Percentiles rank a stretch among this genome's conserved stretches.
These are phyloP conservation scores for Daldinia grandis DNA, from an alignment of 495 filamentous ascomycete genomes.

Conservation along the genomic window DNA sequence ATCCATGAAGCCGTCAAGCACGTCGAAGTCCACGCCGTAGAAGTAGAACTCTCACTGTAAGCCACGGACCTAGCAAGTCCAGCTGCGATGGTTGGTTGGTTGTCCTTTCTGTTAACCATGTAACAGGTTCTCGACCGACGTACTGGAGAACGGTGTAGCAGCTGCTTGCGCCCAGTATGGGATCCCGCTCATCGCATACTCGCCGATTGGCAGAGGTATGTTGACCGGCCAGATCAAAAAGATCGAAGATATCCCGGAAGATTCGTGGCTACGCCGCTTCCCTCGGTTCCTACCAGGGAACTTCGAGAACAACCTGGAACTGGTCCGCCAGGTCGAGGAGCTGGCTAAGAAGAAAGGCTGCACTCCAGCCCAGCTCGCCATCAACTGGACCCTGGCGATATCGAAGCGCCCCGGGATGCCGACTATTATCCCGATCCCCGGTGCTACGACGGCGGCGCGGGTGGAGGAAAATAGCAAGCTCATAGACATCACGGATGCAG, in stretches of 20 bases:
- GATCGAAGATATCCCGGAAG: constrained; percentile 46
- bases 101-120: constrained; percentile 70
- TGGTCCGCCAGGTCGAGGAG: constrained; percentile 70
- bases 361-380: constrained; percentile 78
- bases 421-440: constrained; percentile 85
- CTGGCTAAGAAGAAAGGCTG: constrained; percentile 75
- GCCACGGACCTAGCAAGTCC: not conserved
- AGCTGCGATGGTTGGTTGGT: constrained; percentile 44
- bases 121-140: constrained; percentile 25
- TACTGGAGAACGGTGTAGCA: constrained; percentile 75
- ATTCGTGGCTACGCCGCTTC: constrained; percentile 68
- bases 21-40: constrained; percentile 74
- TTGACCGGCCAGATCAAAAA: constrained; percentile 70
- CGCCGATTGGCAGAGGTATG: constrained; percentile 36
- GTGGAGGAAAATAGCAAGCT: constrained; percentile 60
- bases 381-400: constrained; percentile 71
- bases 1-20: constrained; percentile 76
- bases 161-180: constrained; percentile 71
- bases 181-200: constrained; percentile 76
- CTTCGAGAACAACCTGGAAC: constrained; percentile 76
- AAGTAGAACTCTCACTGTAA: constrained; percentile 80
- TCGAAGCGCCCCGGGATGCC: constrained; percentile 61
- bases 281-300: constrained; percentile 74
- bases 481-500: constrained; percentile 56
- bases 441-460: constrained; percentile 62